Percentiles rank a stretch among this genome's conserved stretches.
Conservation (phyloP, 2,329 filamentous ascomycete species). For the Aspergillus persii region DNA sequence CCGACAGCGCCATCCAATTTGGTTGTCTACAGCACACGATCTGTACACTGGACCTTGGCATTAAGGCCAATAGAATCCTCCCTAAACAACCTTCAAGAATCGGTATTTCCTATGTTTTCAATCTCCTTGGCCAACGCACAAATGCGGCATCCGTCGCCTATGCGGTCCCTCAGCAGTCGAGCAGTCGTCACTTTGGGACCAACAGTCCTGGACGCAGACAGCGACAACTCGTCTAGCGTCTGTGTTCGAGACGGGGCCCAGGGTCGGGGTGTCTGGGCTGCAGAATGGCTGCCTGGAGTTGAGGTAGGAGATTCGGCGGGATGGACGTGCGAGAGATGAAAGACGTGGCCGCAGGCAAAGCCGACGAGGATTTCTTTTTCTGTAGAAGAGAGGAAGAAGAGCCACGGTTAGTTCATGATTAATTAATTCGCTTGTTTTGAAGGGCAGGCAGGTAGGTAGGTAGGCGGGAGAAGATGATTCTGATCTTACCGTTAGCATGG, state of each 20-base stretch:
- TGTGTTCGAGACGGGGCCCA: slow-evolving; percentile 16
- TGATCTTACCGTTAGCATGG: slow-evolving; percentile 35
- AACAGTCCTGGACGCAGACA: slow-evolving; percentile 56
- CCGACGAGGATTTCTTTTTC: slow-evolving; percentile 60
- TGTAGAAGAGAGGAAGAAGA: slow-evolving; percentile 16
- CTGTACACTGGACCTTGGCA: background rate
- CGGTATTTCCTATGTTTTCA: slow-evolving; percentile 29
- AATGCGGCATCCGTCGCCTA: slow-evolving; percentile 48
- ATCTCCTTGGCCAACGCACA: slow-evolving; percentile 38
- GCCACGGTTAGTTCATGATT: too few species aligned
- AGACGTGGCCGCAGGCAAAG: slow-evolving; percentile 68
- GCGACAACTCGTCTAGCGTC: slow-evolving; percentile 25
- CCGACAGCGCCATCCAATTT: background rate
- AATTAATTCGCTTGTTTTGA: too few species aligned
- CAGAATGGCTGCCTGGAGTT: slow-evolving; percentile 18
- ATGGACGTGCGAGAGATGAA: slow-evolving; percentile 63
- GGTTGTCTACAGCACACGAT: background rate
- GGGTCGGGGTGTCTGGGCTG: slow-evolving; percentile 22
- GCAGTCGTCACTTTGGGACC: slow-evolving; percentile 87
- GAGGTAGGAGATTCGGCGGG: slow-evolving; percentile 31
- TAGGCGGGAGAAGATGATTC: background rate
- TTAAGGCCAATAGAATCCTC: background rate
- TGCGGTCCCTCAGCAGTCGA: slow-evolving; percentile 68
- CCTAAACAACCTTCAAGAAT: background rate
- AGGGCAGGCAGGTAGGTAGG: too few species aligned